phyloP scores from a whole-genome alignment of 2,329 filamentous ascomycete species.

The Metarhizium brunneum region DNA sequence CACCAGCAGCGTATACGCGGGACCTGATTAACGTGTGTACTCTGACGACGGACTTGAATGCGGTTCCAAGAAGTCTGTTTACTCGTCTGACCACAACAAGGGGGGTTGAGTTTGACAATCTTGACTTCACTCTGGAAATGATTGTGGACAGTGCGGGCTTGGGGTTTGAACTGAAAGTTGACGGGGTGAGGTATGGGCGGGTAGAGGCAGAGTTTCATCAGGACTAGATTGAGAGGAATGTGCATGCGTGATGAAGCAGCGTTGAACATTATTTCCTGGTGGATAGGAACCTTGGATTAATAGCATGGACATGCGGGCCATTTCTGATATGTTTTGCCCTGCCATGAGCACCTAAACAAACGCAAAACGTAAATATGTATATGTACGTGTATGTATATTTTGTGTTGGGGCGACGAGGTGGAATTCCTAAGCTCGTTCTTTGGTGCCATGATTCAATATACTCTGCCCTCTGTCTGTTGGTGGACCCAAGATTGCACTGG shows the following conservation, averaged over 20 bases:
- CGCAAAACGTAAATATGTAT: too few species aligned
- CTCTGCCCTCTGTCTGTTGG: too few species aligned
- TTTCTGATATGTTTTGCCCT: too few species aligned
- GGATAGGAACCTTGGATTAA: too few species aligned
- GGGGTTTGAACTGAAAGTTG: slow-evolving; percentile 70
- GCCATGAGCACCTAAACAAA: too few species aligned
- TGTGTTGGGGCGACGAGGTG: too few species aligned
- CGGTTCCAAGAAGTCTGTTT: slow-evolving; percentile 64
- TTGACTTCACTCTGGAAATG: slow-evolving; percentile 79
- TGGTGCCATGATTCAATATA: too few species aligned
- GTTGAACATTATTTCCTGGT: neutral
- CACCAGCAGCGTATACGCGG: slow-evolving; percentile 49
- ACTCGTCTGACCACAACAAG: slow-evolving; percentile 68
- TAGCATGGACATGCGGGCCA: too few species aligned
- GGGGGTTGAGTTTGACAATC: slow-evolving; percentile 71
- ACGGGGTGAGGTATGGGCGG: slow-evolving; percentile 65
- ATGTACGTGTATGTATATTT: too few species aligned
- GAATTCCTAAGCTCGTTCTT: too few species aligned
- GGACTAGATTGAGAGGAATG: neutral
- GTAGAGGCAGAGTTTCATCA: slow-evolving; percentile 72
- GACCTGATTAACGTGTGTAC: slow-evolving; percentile 68
- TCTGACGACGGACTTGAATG: slow-evolving; percentile 68
- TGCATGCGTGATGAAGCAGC: neutral
- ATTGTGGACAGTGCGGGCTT: slow-evolving; percentile 68
- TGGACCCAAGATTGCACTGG: too few species aligned